Evolutionary conservation across 2,329 filamentous ascomycete species (phyloP).

Genomic region (Aspergillus candidus): DNA sequence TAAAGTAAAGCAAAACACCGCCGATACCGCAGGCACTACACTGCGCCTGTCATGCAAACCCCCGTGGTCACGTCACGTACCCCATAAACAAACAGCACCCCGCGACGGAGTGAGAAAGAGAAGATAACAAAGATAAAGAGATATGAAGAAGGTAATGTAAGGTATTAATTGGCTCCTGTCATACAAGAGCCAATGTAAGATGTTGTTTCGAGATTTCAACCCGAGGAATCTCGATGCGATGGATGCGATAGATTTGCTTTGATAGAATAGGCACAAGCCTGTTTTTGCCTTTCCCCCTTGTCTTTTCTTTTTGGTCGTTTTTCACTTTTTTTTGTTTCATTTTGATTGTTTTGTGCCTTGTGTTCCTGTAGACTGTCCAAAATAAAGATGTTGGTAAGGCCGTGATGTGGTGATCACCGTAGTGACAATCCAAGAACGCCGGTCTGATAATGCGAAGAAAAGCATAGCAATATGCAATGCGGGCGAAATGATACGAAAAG

Average conservation of each 20-base stretch:
- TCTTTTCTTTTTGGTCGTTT: neutral
- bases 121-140: too few species aligned
- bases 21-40: neutral
- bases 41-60: neutral
- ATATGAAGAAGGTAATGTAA: too few species aligned
- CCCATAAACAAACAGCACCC: too few species aligned
- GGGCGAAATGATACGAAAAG: too few species aligned
- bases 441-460: conserved; percentile 14
- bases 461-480: conserved; percentile 1
- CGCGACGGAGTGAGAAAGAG: too few species aligned
- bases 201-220: too few species aligned
- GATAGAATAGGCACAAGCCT: neutral
- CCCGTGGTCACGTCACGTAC: too few species aligned
- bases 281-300: conserved; percentile 2
- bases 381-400: conserved; percentile 6
- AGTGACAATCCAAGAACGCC: conserved; percentile 16
- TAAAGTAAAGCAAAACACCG: neutral
- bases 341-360: neutral
- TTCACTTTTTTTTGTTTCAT: neutral
- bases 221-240: neutral
- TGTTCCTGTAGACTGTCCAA: conserved; percentile 1
- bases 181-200: too few species aligned
- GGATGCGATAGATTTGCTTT: neutral
- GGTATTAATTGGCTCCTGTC: too few species aligned
- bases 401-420: conserved; percentile 6